A percentile compares a stretch with the other conserved stretches of the same genome.
Conservation (phyloP, 495 filamentous ascomycete species). For the Daldinia concentrica region DNA sequence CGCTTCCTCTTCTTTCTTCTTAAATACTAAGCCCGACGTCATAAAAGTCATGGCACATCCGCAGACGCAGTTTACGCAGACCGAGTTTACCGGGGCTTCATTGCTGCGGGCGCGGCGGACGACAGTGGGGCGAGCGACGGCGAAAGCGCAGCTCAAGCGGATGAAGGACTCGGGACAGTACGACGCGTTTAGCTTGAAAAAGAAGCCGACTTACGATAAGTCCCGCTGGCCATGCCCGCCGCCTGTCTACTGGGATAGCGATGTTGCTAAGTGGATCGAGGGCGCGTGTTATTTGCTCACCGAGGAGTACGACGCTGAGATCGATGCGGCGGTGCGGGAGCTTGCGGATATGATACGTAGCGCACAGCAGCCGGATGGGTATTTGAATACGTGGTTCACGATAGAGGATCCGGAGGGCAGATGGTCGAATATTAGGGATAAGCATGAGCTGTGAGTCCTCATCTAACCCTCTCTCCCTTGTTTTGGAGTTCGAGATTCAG, state of each 20-base stretch:
- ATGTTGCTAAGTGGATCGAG: conserved; percentile 70
- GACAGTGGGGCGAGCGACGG: conserved; percentile 53
- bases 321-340: conserved; percentile 63
- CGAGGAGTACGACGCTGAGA: conserved; percentile 52
- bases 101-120: conserved; percentile 53
- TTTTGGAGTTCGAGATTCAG: neutral
- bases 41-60: conserved; percentile 41
- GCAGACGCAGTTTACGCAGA: conserved; percentile 46
- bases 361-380: conserved; percentile 66
- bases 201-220: conserved; percentile 61
- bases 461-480: neutral
- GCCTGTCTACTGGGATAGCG: conserved; percentile 68
- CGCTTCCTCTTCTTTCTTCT: neutral
- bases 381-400: conserved; percentile 68
- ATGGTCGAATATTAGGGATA: conserved; percentile 67
- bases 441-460: conserved; percentile 66
- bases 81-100: conserved; percentile 45
- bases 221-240: conserved; percentile 62
- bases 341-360: conserved; percentile 63
- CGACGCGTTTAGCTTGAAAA: conserved; percentile 62
- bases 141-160: conserved; percentile 59
- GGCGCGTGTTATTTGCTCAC: conserved; percentile 65
- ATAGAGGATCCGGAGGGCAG: conserved; percentile 61
- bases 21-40: neutral
- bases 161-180: conserved; percentile 65